Evolutionary conservation across 164 flowering plant genomes (phyloP).

Genomic region (Sextonia rubra): DNA sequence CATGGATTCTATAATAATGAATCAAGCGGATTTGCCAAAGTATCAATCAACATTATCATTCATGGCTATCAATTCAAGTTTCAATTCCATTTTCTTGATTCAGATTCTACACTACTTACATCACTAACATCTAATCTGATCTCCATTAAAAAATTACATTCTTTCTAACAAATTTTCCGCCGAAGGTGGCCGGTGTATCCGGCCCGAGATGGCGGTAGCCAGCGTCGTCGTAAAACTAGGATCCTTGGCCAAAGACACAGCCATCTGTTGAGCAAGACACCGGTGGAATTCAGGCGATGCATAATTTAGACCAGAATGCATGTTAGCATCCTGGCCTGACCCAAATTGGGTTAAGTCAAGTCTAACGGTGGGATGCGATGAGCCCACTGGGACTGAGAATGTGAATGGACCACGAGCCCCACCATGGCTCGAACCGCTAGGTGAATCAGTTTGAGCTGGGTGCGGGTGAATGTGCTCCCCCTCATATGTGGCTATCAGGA

Average conservation of each 20-base stretch:
- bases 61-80: not conserved
- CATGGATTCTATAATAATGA: too few species aligned
- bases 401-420: not conserved
- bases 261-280: slow-evolving; percentile 31
- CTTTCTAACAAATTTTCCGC: slow-evolving; percentile 7
- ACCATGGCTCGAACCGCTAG: slow-evolving; percentile 24
- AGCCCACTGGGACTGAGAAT: slow-evolving; percentile 15
- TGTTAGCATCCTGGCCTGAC: slow-evolving; percentile 2
- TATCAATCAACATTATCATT: too few species aligned
- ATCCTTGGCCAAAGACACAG: slow-evolving; percentile 34
- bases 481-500: slow-evolving; percentile 48
- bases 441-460: slow-evolving; percentile 19
- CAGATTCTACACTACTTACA: not conserved
- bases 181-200: slow-evolving; percentile 5
- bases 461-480: slow-evolving; percentile 52
- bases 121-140: not conserved
- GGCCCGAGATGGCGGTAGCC: slow-evolving; percentile 42
- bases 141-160: not conserved
- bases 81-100: not conserved
- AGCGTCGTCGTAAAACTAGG: slow-evolving; percentile 37
- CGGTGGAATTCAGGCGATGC: slow-evolving; percentile 25
- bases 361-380: slow-evolving; percentile 16
- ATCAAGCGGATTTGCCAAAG: too few species aligned
- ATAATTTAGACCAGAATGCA: not conserved
- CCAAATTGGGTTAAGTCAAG: slow-evolving; percentile 48